Percentiles rank a stretch among this genome's conserved stretches.
Evolutionary conservation across 23 red algal genomes (phyloP).

Genomic region (Chondrus crispus): DNA sequence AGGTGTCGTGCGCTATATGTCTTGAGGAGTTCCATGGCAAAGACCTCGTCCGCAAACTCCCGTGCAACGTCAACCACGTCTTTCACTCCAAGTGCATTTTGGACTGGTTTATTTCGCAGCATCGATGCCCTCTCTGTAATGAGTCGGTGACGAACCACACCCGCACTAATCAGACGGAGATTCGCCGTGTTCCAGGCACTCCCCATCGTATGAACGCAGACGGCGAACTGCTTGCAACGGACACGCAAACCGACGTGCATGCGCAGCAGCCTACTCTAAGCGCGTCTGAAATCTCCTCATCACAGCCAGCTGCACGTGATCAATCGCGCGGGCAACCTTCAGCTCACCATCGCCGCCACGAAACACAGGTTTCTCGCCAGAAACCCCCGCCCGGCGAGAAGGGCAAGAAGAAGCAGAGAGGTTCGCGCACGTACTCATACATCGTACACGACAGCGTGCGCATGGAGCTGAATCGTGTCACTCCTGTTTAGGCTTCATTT

Average conservation of each 20-base stretch:
- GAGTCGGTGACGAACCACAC: constrained; percentile 14
- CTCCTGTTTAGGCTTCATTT: constrained; percentile 54
- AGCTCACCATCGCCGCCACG: background rate
- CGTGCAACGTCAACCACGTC: constrained; percentile 55
- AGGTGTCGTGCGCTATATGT: constrained; percentile 43
- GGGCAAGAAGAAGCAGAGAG: constrained; percentile 6
- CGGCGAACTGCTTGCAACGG: background rate
- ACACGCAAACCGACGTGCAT: background rate
- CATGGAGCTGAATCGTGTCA: constrained; percentile 49
- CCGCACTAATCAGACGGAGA: background rate
- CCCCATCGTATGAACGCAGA: background rate
- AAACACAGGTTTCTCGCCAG: background rate
- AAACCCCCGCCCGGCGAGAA: background rate
- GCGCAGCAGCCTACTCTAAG: background rate
- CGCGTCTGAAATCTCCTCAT: background rate
- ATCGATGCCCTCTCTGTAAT: constrained; percentile 69
- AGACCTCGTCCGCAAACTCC: constrained; percentile 58
- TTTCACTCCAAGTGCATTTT: constrained; percentile 75
- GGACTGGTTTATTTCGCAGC: constrained; percentile 50
- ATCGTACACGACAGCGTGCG: constrained; percentile 66
- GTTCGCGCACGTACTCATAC: constrained; percentile 52
- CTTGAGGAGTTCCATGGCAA: constrained; percentile 57
- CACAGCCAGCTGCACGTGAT: background rate
- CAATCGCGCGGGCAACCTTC: no score
- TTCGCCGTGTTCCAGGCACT: background rate